Evolutionary conservation across 345 rosid species (phyloP).

Genomic region (Physaria fendleri): DNA sequence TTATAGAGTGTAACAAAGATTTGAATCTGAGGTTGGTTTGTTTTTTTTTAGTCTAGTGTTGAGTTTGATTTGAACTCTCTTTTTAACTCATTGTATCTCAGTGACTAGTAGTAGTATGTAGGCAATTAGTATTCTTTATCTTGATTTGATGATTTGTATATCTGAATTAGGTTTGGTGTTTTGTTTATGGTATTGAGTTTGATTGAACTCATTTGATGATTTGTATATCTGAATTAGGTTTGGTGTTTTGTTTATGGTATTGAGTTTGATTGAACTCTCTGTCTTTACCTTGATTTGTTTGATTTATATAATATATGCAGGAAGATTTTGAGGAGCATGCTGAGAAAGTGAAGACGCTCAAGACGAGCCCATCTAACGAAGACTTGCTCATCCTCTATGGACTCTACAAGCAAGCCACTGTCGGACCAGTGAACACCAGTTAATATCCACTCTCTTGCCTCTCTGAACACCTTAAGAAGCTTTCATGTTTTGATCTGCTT

Average conservation of each 20-base stretch:
- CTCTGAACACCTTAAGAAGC: not conserved
- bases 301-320: too few relatives aligned
- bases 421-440: constrained; percentile 79
- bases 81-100: not conserved
- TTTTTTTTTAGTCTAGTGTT: not conserved
- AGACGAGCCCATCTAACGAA: constrained; percentile 50
- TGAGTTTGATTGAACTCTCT: too few relatives aligned
- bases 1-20: not conserved
- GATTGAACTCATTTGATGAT: constrained; percentile 10
- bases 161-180: too few relatives aligned
- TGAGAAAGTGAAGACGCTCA: constrained; percentile 60
- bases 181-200: too few relatives aligned
- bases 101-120: not conserved
- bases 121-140: not conserved
- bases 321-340: constrained; percentile 71
- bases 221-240: too few relatives aligned
- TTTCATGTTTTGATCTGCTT: not conserved
- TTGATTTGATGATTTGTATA: not conserved
- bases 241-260: too few relatives aligned
- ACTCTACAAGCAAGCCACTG: constrained; percentile 73
- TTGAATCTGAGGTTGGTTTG: constrained; percentile 6
- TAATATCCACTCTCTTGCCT: constrained; percentile 1
- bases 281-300: too few relatives aligned
- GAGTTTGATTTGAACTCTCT: not conserved
- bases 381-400: constrained; percentile 73